Conservation (phyloP, 2,329 filamentous ascomycete species). For the Coleophoma cylindrospora region DNA sequence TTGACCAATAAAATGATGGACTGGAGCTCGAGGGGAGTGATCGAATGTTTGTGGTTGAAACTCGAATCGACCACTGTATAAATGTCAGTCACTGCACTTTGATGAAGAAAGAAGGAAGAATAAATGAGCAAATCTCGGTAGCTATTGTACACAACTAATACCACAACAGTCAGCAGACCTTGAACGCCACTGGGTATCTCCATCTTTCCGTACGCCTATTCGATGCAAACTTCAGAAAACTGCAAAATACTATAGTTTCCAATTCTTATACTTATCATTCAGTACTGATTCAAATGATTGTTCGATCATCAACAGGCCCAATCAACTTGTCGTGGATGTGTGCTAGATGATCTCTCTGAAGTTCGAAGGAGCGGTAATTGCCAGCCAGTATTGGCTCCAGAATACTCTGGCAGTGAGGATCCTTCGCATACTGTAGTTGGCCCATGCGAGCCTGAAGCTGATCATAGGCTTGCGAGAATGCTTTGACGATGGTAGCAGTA, state of each 20-base stretch:
- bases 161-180: background rate
- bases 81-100: slow-evolving; percentile 17
- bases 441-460: slow-evolving; percentile 53
- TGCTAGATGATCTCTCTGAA: slow-evolving; percentile 54
- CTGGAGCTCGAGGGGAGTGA: background rate
- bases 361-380: slow-evolving; percentile 70
- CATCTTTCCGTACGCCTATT: slow-evolving; percentile 18
- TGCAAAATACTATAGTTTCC: background rate
- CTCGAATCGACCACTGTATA: slow-evolving; percentile 15
- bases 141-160: slow-evolving; percentile 19
- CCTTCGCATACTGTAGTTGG: slow-evolving; percentile 32
- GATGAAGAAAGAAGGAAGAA: slow-evolving; percentile 8
- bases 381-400: slow-evolving; percentile 69
- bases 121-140: slow-evolving; percentile 5
- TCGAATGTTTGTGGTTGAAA: background rate
- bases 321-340: slow-evolving; percentile 22
- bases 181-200: slow-evolving; percentile 21
- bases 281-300: background rate
- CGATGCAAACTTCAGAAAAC: slow-evolving; percentile 7
- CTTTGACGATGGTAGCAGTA: slow-evolving; percentile 59
- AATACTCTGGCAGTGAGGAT: slow-evolving; percentile 37
- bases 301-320: slow-evolving; percentile 12
- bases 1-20: background rate
- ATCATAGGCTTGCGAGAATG: slow-evolving; percentile 62
- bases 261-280: background rate